Percentiles rank a stretch among this genome's conserved stretches.
Evolutionary conservation across 2,329 filamentous ascomycete species (phyloP).

Genomic region (Botrytis pseudocinerea): DNA sequence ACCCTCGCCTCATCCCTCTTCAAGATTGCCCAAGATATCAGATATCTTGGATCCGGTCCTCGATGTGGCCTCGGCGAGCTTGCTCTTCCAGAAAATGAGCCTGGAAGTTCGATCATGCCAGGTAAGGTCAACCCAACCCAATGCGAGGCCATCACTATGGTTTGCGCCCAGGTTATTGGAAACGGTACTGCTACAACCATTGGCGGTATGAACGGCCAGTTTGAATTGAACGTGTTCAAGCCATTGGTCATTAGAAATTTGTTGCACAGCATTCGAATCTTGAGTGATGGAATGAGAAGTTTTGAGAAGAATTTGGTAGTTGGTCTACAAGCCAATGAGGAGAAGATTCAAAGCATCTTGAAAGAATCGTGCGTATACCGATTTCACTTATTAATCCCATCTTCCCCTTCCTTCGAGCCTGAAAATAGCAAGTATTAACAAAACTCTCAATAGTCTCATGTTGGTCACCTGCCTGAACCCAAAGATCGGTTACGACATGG

Average conservation of each 20-base stretch:
- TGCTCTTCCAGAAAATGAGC: constrained; percentile 94
- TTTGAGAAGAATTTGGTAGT: constrained; percentile 92
- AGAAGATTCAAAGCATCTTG: constrained; percentile 84
- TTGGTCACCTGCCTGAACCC: constrained; percentile 97
- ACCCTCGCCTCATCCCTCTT: constrained; percentile 87
- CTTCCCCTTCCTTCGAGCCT: background rate
- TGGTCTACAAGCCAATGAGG: constrained; percentile 89
- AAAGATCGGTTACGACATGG: constrained; percentile 97
- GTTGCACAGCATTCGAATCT: constrained; percentile 84
- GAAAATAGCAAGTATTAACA: constrained; percentile 13
- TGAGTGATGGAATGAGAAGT: constrained; percentile 89
- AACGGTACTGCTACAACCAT: constrained; percentile 94
- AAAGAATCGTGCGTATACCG: constrained; percentile 76
- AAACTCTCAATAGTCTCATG: constrained; percentile 69
- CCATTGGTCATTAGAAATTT: constrained; percentile 94
- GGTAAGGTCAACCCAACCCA: constrained; percentile 99
- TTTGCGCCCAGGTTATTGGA: constrained; percentile 96
- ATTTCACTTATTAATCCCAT: background rate
- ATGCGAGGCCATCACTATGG: constrained; percentile 96
- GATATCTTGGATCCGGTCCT: constrained; percentile 93
- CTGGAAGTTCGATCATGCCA: constrained; percentile 97
- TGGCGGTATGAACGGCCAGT: constrained; percentile 95
- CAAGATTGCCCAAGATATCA: constrained; percentile 98
- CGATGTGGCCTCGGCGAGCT: constrained; percentile 95
- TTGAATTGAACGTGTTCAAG: constrained; percentile 99